A percentile compares a stretch with the other conserved stretches of the same genome.
These are phyloP conservation scores for Logfia minima DNA, from an alignment of 129 eudicot genomes.

Conservation along the genomic window DNA sequence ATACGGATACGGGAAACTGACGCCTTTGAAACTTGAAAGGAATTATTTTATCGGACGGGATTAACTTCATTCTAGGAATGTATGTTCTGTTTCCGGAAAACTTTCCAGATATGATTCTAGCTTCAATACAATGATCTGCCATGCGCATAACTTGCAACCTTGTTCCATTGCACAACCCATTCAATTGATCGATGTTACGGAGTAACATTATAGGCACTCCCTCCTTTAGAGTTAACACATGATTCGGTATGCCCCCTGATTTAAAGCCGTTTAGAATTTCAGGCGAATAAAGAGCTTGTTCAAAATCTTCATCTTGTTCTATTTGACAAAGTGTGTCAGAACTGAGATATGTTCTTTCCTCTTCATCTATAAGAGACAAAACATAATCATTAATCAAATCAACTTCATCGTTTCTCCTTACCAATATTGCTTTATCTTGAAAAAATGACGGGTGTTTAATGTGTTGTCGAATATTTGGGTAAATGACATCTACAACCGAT, in stretches of 20 bases:
- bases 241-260: too few relatives aligned
- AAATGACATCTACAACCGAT: background rate
- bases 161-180: too few relatives aligned
- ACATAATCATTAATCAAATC: background rate
- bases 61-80: background rate
- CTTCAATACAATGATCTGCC: background rate
- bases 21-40: too few relatives aligned
- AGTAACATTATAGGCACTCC: too few relatives aligned
- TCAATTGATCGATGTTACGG: too few relatives aligned
- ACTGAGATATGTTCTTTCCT: too few relatives aligned
- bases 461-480: background rate
- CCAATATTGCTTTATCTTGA: background rate
- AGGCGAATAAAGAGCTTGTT: too few relatives aligned
- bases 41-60: background rate
- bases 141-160: background rate
- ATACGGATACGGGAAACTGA: too few relatives aligned
- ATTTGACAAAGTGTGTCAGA: too few relatives aligned
- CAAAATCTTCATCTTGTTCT: too few relatives aligned
- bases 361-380: background rate
- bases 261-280: too few relatives aligned
- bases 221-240: too few relatives aligned
- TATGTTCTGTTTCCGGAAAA: background rate
- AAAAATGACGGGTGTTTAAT: background rate
- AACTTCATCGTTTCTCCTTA: background rate
- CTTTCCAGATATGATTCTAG: background rate